Conservation (phyloP, 139 green algal genomes). For the Astrephomene gubernaculifera region DNA sequence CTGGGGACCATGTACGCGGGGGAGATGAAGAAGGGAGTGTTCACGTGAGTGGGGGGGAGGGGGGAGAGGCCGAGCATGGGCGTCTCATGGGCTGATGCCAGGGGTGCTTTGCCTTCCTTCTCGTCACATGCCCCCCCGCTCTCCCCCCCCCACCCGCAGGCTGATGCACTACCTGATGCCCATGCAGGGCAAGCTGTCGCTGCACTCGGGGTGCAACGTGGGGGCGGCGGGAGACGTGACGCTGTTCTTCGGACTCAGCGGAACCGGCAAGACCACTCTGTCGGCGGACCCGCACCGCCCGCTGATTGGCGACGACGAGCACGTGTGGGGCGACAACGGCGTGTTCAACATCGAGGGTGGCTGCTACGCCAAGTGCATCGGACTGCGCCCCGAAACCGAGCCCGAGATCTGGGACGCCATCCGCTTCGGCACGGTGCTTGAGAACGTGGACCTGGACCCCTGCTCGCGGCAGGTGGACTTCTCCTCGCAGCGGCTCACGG, state of each 20-base stretch:
- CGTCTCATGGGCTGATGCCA: no score
- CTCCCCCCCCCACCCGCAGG: slow-evolving; percentile 47
- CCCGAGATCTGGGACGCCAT: slow-evolving; percentile 95
- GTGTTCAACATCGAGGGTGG: slow-evolving; percentile 97
- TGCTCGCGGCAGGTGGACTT: slow-evolving; percentile 78
- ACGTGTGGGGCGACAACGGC: slow-evolving; percentile 89
- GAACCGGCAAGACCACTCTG: slow-evolving; percentile 87
- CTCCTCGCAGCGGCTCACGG: slow-evolving; percentile 48
- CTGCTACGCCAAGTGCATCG: slow-evolving; percentile 97
- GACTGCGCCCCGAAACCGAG: slow-evolving; percentile 70
- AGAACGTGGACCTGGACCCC: slow-evolving; percentile 92
- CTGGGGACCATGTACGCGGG: slow-evolving; percentile 93
- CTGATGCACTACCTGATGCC: slow-evolving; percentile 96
- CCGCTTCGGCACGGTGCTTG: slow-evolving; percentile 90
- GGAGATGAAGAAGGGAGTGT: slow-evolving; percentile 96
- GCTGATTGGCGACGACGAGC: slow-evolving; percentile 96
- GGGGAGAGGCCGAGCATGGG: no score
- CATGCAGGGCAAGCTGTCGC: slow-evolving; percentile 83
- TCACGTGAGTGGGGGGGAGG: slow-evolving; percentile 50
- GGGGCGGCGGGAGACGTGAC: slow-evolving; percentile 76
- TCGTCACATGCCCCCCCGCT: no score
- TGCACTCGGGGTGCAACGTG: slow-evolving; percentile 94
- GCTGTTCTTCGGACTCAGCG: slow-evolving; percentile 90
- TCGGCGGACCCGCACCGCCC: slow-evolving; percentile 79
- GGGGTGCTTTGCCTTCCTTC: no score